Evolutionary conservation across 2,329 filamentous ascomycete genomes (phyloP).

Genomic region (Penicillium brasilianum): DNA sequence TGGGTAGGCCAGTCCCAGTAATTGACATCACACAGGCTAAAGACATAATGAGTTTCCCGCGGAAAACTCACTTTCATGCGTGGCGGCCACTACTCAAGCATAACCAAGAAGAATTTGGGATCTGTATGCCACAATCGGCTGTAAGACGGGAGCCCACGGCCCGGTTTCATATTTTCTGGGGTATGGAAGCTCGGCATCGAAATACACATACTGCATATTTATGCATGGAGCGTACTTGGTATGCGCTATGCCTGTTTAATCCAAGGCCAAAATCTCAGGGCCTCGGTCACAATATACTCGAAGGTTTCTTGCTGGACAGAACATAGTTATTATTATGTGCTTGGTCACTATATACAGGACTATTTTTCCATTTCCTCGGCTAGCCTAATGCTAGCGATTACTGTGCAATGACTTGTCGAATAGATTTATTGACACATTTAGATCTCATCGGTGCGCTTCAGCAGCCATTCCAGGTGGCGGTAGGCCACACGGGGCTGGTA

Average conservation of each 20-base stretch:
- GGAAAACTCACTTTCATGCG: not conserved
- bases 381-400: not conserved
- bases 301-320: not conserved
- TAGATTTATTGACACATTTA: conserved; percentile 14
- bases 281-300: not conserved
- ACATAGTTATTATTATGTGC: not conserved
- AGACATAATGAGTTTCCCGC: conserved; percentile 11
- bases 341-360: not conserved
- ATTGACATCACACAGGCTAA: conserved; percentile 6
- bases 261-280: too few species aligned
- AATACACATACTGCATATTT: conserved; percentile 1
- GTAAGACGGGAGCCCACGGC: conserved; percentile 5
- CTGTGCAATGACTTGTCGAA: not conserved
- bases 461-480: conserved; percentile 61
- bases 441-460: conserved; percentile 37
- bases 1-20: conserved; percentile 12
- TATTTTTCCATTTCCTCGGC: not conserved
- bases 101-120: not conserved
- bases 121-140: not conserved
- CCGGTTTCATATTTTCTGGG: conserved; percentile 6
- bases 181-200: conserved; percentile 5
- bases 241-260: not conserved
- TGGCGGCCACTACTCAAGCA: not conserved
- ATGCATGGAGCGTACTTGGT: not conserved
- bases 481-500: conserved; percentile 72